These are phyloP conservation scores for Cynanchum wilfordii DNA, from an alignment of 257 asterid genomes.

Conservation along the genomic window DNA sequence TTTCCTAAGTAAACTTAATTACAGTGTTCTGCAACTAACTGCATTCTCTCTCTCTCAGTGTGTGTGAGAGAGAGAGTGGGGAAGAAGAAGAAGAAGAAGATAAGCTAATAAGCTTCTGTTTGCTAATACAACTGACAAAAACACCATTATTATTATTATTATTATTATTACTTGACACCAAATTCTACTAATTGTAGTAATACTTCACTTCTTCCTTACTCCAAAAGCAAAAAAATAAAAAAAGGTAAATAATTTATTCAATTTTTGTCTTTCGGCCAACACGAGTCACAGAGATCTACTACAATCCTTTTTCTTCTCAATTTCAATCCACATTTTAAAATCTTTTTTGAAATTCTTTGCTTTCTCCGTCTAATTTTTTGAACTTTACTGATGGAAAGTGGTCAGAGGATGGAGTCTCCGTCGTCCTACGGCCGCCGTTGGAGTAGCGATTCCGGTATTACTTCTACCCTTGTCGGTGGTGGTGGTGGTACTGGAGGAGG, in stretches of 20 bases:
- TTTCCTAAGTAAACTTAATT: too few species aligned
- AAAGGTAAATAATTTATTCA: neutral
- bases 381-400: slow-evolving; percentile 40
- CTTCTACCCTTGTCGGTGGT: slow-evolving; percentile 2
- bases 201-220: neutral
- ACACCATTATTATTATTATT: too few species aligned
- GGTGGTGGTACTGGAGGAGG: neutral
- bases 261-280: neutral
- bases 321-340: slow-evolving; percentile 4
- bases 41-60: too few species aligned
- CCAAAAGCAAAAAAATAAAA: neutral
- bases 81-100: neutral
- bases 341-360: neutral
- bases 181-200: neutral
- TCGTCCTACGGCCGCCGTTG: slow-evolving; percentile 48
- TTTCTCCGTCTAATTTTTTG: neutral
- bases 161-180: neutral
- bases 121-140: neutral
- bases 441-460: slow-evolving; percentile 63
- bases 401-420: slow-evolving; percentile 25
- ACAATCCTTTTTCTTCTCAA: neutral
- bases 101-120: neutral
- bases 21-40: neutral
- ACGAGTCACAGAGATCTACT: neutral
- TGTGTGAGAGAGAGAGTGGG: neutral